Conservation (phyloP, 2,329 filamentous ascomycete genomes). For the Curvularia hawaiiensis region DNA sequence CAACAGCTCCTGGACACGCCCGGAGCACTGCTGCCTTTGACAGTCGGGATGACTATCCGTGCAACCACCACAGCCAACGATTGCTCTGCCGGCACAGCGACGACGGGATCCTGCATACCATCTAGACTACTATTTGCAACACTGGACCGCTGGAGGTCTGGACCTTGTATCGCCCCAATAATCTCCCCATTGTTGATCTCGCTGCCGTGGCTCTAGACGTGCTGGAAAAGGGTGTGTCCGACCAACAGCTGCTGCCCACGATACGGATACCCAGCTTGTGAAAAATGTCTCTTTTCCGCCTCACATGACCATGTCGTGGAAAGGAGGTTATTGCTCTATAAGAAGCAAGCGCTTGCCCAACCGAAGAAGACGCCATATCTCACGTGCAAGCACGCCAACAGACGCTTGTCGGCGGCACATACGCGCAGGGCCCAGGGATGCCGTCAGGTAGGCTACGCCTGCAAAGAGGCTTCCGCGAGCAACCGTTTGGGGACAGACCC, state of each 20-base stretch:
- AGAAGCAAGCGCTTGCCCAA: conserved; percentile 13
- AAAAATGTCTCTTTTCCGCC: neutral
- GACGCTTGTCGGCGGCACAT: conserved; percentile 10
- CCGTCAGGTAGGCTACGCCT: conserved; percentile 20
- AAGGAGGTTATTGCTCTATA: neutral
- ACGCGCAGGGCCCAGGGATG: conserved; percentile 8
- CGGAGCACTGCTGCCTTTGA: conserved; percentile 23
- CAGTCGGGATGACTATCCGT: conserved; percentile 32
- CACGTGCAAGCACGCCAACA: conserved; percentile 29
- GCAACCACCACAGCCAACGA: conserved; percentile 32
- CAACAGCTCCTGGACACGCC: conserved; percentile 21
- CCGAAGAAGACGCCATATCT: conserved; percentile 2
- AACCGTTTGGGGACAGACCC: conserved; percentile 21
- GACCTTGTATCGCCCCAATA: conserved; percentile 3
- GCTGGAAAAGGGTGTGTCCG: neutral
- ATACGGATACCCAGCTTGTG: neutral
- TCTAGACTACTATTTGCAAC: conserved; percentile 26
- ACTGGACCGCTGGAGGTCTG: conserved; percentile 13
- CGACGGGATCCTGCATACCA: conserved; percentile 34
- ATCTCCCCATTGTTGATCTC: conserved; percentile 15
- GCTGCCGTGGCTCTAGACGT: conserved; percentile 25
- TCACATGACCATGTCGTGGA: neutral
- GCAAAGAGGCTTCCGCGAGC: conserved; percentile 24
- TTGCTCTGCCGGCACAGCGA: conserved; percentile 19
- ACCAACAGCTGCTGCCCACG: neutral